Evolutionary conservation across 1,139 yeast species (phyloP), one percentile per base, ranked within the genome.

Genomic region (Geotrichum macrosporum): DNA sequence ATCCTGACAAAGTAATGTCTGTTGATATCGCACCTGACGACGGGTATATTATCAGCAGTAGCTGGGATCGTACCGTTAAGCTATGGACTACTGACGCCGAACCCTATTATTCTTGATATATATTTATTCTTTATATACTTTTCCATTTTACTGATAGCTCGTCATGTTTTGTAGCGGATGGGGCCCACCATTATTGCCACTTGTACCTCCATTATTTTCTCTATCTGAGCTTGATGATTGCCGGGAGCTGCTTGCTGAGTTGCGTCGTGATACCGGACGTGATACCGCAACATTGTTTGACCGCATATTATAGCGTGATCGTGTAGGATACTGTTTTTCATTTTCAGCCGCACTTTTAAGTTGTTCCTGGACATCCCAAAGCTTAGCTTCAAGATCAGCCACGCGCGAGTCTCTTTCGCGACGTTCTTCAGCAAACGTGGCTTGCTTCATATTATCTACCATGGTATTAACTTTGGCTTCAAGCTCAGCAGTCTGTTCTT

Each of bases 51-150:
- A 74, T 78, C 2, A 77, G 84, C 52, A 75, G 87, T 50, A 92
- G 95, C 18, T 87, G 95, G 94, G 96, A 87, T 63, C 73, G 94
- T 72, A 76, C 57, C 12, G 64, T 64, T 22, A 53, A 54, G 35
- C 56, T 62, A 18, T 62, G 66, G 66, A 22, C 45, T 2, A 43
- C 42, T 29, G 52, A 49, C 32, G 29, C 16, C 26, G 26, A 33
- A 15, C 18, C 41, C 10, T 37, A 37, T 19, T 37, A 37, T 29
- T 27, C 33, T 12, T 37, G 31, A 38, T 27, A 29, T 22, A 22
- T 13, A 30, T 37, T 29, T 29, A 33, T 32, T 29, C 12, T 12
- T 13, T 3, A 5, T 21, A 12, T 24, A 12, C 8, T 24, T 22
- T 20, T 22, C 9, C 13, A 9, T 5, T 13, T 13, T 21, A 24